Conservation (phyloP, 2,329 filamentous ascomycete genomes). For the Neofusicoccum kwambonambiense region DNA sequence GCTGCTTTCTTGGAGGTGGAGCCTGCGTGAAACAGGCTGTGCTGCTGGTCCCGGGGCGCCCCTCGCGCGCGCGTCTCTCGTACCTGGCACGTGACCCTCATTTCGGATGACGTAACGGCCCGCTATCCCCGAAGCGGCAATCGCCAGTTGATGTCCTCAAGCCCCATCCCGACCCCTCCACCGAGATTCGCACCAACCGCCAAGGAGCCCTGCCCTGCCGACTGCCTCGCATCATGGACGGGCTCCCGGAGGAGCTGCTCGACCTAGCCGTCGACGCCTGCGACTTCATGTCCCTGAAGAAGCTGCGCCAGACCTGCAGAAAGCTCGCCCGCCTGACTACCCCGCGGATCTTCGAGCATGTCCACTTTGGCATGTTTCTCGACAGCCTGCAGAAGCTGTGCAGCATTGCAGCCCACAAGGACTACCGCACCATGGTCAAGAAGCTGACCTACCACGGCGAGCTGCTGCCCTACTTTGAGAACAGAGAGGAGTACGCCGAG, state of each 20-base stretch:
- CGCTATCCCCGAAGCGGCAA: background rate
- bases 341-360: conserved; percentile 24
- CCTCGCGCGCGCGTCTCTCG: background rate
- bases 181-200: background rate
- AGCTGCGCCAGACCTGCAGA: conserved; percentile 23
- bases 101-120: conserved; percentile 2
- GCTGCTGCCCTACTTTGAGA: conserved; percentile 23
- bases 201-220: background rate
- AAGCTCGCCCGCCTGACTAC: conserved; percentile 22
- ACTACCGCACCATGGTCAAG: conserved; percentile 26
- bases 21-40: conserved; percentile 6
- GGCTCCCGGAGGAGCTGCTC: conserved; percentile 29
- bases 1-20: background rate
- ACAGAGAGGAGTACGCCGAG: conserved; percentile 13
- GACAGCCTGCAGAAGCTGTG: conserved; percentile 23
- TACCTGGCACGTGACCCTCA: conserved; percentile 6
- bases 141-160: background rate
- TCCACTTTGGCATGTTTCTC: conserved; percentile 26
- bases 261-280: conserved; percentile 24
- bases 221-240: conserved; percentile 6
- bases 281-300: conserved; percentile 23
- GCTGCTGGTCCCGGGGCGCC: conserved; percentile 2
- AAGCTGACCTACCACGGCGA: conserved; percentile 28
- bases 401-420: conserved; percentile 21
- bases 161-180: conserved; percentile 2